Conservation (phyloP, 306 rosid genomes). For the Cucumis cinereus region DNA sequence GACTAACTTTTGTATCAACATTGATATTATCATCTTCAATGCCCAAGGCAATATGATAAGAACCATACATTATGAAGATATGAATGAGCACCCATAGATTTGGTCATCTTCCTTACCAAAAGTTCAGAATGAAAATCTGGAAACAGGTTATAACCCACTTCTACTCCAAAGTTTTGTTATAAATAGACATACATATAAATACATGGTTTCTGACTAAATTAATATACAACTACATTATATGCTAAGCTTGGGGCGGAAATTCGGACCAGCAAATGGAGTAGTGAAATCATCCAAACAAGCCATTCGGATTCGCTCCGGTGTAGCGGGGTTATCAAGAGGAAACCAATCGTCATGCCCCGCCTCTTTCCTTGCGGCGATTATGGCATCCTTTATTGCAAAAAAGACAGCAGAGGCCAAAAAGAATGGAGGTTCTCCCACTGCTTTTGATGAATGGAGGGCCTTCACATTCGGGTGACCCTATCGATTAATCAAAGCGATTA, state of each 20-base stretch:
- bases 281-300: constrained; percentile 73
- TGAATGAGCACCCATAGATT: not conserved
- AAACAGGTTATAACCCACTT: not conserved
- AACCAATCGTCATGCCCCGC: constrained; percentile 57
- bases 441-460: constrained; percentile 93
- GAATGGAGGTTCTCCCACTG: constrained; percentile 97
- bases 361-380: constrained; percentile 65
- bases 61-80: not conserved
- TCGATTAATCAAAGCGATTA: constrained; percentile 7
- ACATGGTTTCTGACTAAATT: not conserved
- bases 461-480: constrained; percentile 92
- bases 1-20: too few species aligned
- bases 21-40: too few species aligned
- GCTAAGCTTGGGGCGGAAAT: constrained; percentile 67
- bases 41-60: not conserved
- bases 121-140: not conserved
- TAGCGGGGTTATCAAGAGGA: constrained; percentile 91
- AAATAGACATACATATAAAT: too few species aligned
- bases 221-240: constrained; percentile 23
- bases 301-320: constrained; percentile 89
- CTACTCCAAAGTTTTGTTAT: not conserved
- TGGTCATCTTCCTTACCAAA: not conserved
- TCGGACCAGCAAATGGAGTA: constrained; percentile 22
- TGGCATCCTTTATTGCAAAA: constrained; percentile 82
- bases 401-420: constrained; percentile 72